Evolutionary conservation across 257 asterid species (phyloP), one percentile per base, ranked within the genome.

Genomic region (Asclepias syriaca): DNA sequence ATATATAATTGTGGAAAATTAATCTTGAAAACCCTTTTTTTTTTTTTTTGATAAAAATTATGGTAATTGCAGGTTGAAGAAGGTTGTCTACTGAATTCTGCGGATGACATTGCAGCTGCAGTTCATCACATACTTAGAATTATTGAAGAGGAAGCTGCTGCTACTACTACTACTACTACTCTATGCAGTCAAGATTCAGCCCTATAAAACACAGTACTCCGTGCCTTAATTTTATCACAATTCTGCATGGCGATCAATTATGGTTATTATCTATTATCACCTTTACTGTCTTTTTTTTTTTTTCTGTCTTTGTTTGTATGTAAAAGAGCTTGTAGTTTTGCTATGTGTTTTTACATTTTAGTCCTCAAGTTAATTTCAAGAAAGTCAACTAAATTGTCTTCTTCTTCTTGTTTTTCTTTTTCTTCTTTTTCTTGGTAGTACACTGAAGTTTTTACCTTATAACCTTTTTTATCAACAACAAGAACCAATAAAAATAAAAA

Each of bases 101-200:
- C 98, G 58, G 99, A 92, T 66, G 96, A 88, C 79, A 88, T 95
- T 72, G 97, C 99, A 14, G 87, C 85, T 16, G 96, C 91, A 81
- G 93, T 92, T 29, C 93, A 95, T 81, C 99, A 92, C 87, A 88
- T 95, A 83, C 90, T 95, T 32, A 81, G 95, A 88, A 88, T 88
- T 83, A 92, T 95, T 73, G 98, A 92, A 83, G 98, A 88, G 70
- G 98, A 92, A 81, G 81, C 81, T 24, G 27, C 27, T 24, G 27
- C 27, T 24, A 0, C 27, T 24, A 24, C 27, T 24, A 24, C 27
- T 24, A 24, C 27, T 80, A 80, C 81, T 65, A 75, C 82, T 69
- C 85, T 84, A 74, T 87, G 85, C 84, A 80, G 87, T 79, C 82
- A 82, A 84, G 71, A 85, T 82, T 87, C 61, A 24, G 16, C 32